Evolutionary conservation across 352 stramenopile species (phyloP).

Genomic region (Globisporangium cylindrosporum): DNA sequence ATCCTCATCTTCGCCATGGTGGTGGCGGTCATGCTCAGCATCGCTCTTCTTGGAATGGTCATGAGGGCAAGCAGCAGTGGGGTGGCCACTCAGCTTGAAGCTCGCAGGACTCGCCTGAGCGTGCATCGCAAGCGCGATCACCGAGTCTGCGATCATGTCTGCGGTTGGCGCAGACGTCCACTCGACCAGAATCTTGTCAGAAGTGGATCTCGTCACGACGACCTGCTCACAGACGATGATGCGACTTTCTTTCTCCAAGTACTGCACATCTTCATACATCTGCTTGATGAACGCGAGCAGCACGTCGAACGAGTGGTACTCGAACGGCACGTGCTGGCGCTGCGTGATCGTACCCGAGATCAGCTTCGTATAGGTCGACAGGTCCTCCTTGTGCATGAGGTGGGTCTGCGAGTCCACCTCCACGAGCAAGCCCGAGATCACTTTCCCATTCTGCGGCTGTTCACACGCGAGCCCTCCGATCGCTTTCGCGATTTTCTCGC

Average conservation of each 20-base stretch:
- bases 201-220: constrained; percentile 44
- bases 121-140: constrained; percentile 96
- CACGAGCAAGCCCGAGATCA: constrained; percentile 81
- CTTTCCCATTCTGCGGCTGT: constrained; percentile 72
- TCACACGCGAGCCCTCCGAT: constrained; percentile 71
- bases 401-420: constrained; percentile 85
- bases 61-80: constrained; percentile 71
- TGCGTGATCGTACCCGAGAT: constrained; percentile 79
- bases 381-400: constrained; percentile 81
- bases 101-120: constrained; percentile 77
- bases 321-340: constrained; percentile 83
- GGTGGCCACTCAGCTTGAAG: constrained; percentile 79
- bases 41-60: constrained; percentile 64
- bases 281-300: constrained; percentile 76
- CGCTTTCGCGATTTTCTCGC: constrained; percentile 86
- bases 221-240: constrained; percentile 75
- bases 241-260: constrained; percentile 51
- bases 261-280: constrained; percentile 78
- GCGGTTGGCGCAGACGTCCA: constrained; percentile 92
- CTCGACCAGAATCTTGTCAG: constrained; percentile 63
- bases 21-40: constrained; percentile 15
- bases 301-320: constrained; percentile 76
- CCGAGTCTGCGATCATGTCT: constrained; percentile 95
- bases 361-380: constrained; percentile 86
- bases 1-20: constrained; percentile 21